Base-by-base conservation (phyloP, 257 asterid genomes). In the Anisodus tanguticus region DNA sequence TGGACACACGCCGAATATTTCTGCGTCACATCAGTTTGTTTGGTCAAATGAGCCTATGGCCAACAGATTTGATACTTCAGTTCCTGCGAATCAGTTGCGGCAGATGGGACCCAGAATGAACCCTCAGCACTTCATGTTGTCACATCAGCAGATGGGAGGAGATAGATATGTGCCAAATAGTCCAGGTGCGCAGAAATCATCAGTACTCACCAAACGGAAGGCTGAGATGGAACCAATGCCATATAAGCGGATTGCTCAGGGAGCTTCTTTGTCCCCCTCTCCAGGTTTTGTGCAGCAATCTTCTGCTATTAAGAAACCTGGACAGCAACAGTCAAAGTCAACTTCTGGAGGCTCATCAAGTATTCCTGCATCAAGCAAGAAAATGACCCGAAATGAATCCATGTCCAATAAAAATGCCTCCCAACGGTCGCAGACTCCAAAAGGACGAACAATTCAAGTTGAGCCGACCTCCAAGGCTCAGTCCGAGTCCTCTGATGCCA, bases 191-290 rank as follows among this genome's bases (percentile, higher is more conserved):
- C 91, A 91, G 77, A 90, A 84, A 26, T 63, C 91, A 67, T 87
- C 91, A 49, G 74, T 87, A 72, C 93, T 95, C 3, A 85, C 84
- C 47, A 97, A 97, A 86, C 86, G 99, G 68, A 97, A 97, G 91
- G 97, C 97, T 85, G 97, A 92, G 80, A 59, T 83, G 85, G 95
- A 89, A 79, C 86, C 87, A 58, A 62, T 89, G 84, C 89, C 93
- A 79, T 89, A 87, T 87, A 95, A 91, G 88, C 94, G 93, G 49
- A 89, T 87, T 67, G 86, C 89, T 4, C 95, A 88, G 53, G 70
- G 83, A 83, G 91, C 87, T 58, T 63, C 89, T 68, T 79, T 87
- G 57, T 85, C 87, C 5, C 72, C 47, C 35, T 82, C 89, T 58
- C 67, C 87, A 84, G 87, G 89, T 26, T 85, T 81, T 76, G 11